phyloP scores from a whole-genome alignment of 345 rosid species.

The Sisymbrium altissimum region DNA sequence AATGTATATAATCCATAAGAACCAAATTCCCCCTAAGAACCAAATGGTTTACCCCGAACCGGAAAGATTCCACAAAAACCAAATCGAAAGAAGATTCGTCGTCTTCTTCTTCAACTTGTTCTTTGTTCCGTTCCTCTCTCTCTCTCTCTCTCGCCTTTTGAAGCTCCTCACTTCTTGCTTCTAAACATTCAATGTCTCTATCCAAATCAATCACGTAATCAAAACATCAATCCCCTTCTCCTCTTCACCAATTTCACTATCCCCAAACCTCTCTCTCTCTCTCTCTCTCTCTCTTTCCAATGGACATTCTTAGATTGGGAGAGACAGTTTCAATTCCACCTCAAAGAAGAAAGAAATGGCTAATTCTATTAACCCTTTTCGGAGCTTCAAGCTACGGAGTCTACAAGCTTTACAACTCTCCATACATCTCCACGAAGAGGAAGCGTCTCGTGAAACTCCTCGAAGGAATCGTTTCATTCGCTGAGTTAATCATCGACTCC shows the following conservation, averaged over 20 bases:
- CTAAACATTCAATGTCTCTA: neutral
- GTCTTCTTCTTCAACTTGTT: conserved; percentile 3
- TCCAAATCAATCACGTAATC: conserved; percentile 11
- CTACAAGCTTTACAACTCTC: conserved; percentile 57
- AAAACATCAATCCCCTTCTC: neutral
- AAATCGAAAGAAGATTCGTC: neutral
- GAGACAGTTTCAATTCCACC: conserved; percentile 34
- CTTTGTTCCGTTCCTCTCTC: neutral
- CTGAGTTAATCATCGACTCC: conserved; percentile 69
- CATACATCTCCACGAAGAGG: conserved; percentile 59
- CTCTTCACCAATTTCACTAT: neutral
- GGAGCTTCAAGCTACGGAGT: conserved; percentile 74
- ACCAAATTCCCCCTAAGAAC: no score
- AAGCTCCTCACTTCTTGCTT: conserved; percentile 12
- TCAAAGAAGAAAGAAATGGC: conserved; percentile 59
- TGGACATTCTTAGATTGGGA: conserved; percentile 49
- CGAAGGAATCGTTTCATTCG: conserved; percentile 49
- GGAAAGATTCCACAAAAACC: neutral
- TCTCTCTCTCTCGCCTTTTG: neutral
- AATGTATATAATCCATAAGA: no score
- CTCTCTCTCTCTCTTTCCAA: no score
- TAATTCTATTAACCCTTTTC: conserved; percentile 42
- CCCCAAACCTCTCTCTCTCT: neutral
- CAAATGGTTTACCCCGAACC: neutral
- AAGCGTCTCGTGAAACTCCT: conserved; percentile 51